Evolutionary conservation across 1,284 basidiomycete genomes (phyloP).

Genomic region (Phellopilus nigrolimitatus): DNA sequence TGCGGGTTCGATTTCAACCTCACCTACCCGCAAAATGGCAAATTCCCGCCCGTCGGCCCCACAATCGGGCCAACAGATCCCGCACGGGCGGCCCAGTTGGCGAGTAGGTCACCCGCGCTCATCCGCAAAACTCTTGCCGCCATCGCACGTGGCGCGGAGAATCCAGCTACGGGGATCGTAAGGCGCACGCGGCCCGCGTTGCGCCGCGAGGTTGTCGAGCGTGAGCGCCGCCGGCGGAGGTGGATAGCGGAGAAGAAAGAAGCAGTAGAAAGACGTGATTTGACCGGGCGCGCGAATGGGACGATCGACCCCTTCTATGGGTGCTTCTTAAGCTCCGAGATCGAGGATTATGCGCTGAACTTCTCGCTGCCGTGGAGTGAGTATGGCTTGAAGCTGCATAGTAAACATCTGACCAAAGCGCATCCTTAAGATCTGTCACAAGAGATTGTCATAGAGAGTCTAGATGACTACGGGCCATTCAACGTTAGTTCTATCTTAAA

Average conservation of each 20-base stretch:
- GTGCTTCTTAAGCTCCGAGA: conserved; percentile 48
- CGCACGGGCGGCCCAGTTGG: conserved; percentile 12
- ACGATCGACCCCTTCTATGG: conserved; percentile 58
- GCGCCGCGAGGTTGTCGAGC: conserved; percentile 14
- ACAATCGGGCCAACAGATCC: conserved; percentile 13
- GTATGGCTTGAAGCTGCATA: conserved; percentile 24
- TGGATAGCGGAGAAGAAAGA: conserved; percentile 10
- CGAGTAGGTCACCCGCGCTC: conserved; percentile 18
- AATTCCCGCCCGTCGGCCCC: conserved; percentile 40
- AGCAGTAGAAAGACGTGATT: conserved; percentile 39
- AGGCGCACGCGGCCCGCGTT: conserved; percentile 2
- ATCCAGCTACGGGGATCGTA: conserved; percentile 7
- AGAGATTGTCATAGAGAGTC: conserved; percentile 23
- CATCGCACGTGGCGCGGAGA: conserved; percentile 3
- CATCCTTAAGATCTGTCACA: conserved; percentile 31
- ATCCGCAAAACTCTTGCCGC: conserved; percentile 11
- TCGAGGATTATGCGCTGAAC: conserved; percentile 57
- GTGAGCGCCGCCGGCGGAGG: conserved; percentile 14
- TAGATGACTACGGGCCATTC: conserved; percentile 20
- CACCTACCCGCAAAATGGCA: conserved; percentile 60
- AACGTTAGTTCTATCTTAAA: conserved; percentile 19
- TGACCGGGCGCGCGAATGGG: conserved; percentile 40
- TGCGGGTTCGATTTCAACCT: conserved; percentile 66
- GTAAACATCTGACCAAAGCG: not conserved
- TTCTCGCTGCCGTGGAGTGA: conserved; percentile 64